Evolutionary conservation across 1,139 yeast genomes (phyloP), one percentile per base, ranked within the genome.

Genomic region (Nakaseomyces bracarensis): DNA sequence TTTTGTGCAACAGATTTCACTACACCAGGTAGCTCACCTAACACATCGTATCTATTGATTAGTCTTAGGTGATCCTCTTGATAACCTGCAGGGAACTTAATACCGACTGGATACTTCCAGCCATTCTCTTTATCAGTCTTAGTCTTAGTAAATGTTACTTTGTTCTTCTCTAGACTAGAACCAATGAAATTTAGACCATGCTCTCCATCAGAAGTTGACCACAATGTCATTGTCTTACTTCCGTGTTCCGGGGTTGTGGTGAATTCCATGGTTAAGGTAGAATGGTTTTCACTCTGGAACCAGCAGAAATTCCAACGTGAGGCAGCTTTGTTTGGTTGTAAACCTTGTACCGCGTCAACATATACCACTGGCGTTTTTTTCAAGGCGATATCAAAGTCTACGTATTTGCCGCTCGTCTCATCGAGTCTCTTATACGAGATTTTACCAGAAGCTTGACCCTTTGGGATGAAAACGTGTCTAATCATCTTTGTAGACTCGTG

Each of bases 281-380:
- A 70, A 54, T 70, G 69, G 41, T 73, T 68, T 26, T 72, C 72
- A 31, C 87, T 79, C 60, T 82, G 91, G 70, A 82, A 85, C 64
- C 82, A 80, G 52, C 82, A 66, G 62, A 85, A 86, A 66, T 86
- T 86, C 95, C 96, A 86, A 19, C 81, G 65, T 49, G 84, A 79
- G 41, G 95, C 95, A 14, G 94, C 94, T 61, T 85, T 95, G 64
- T 84, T 94, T 13, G 95, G 96, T 63, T 83, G 80, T 87, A 86
- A 80, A 46, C 95, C 95, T 65, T 86, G 95, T 50, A 84, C 69
- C 3, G 95, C 95, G 83, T 82, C 82, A 38, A 85, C 87, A 58
- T 78, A 83, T 82, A 82, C 77, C 44, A 81, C 74, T 39, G 63
- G 69, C 28, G 80, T 80, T 4, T 48, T 42, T 21, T 68, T 66